Evolutionary conservation across 331 rosid species (phyloP), one percentile per base, ranked within the genome.

Genomic region (Acacia pycnantha): DNA sequence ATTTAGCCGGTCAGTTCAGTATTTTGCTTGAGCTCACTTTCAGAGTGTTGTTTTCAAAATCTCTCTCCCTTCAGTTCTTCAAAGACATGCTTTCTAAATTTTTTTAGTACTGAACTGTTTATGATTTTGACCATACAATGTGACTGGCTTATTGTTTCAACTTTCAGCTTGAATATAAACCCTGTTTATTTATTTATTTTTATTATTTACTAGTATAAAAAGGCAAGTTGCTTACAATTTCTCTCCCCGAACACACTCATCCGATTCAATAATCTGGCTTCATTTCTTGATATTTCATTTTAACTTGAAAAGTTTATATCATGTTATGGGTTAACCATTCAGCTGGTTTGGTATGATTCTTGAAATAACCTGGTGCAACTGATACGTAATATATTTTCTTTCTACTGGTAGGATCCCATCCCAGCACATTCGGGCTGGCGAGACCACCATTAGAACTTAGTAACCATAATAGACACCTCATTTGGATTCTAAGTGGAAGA

Each of bases 371-470:
- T 22, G 75, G 2, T 70, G 22, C 18, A 22, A 19, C 12, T 41
- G 48, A 22, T 70, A 7, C 37, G 44, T 44, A 43, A 44, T 50
- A 70, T 43, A 70, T n/a, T 70, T 70, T 70, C 56, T 44, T n/a
- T 71, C 8, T 26, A 71, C n/a, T 71, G 40, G 11, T 47, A 15
- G 76, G 76, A 71, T 46, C 41, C 24, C 41, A 71, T 46, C 41
- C 24, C 59, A 8, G 59, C 48, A 26, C 41, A 13, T 70, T 43
- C 13, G 37, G 27, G 37, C 37, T 12, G 75, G 74, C 8, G 37
- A 44, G 56, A 70, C 56, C 70, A 50, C 48, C 74, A 47, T 50
- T 76, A 53, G 61, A 84, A 58, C 50, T 84, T 84, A 14, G 71
- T 22, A 13, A 78, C 65, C 13, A 73, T n/a, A 35, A 73, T 37